Conservation (phyloP, 768 basidiomycete genomes). For the Gautieria morchelliformis region DNA sequence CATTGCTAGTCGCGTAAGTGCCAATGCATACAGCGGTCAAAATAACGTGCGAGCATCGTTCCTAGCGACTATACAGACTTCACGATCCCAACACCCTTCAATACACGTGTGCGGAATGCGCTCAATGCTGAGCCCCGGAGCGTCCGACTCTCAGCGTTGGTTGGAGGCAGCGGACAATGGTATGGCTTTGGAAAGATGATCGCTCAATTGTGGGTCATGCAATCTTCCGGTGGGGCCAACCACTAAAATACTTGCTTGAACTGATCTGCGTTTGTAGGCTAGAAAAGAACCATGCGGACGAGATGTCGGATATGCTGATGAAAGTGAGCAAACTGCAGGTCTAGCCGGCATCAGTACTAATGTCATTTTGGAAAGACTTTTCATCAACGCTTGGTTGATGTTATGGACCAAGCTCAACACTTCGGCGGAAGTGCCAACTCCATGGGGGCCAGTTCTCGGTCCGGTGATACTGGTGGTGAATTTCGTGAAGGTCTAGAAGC, state of each 20-base stretch:
- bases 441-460: constrained; percentile 39
- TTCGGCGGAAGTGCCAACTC: constrained; percentile 63
- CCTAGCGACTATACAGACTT: constrained; percentile 82
- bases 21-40: background rate
- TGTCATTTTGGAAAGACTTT: constrained; percentile 46
- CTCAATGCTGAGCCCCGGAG: constrained; percentile 82
- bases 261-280: constrained; percentile 37
- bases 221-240: background rate
- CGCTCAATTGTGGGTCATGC: constrained; percentile 61
- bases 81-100: constrained; percentile 72
- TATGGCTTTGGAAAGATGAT: constrained; percentile 86
- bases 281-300: constrained; percentile 61
- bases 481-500: constrained; percentile 89
- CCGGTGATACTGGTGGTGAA: constrained; percentile 52
- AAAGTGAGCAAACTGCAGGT: constrained; percentile 32
- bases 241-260: background rate
- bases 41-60: background rate
- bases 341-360: background rate
- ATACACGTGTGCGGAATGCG: constrained; percentile 69
- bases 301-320: constrained; percentile 62
- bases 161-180: constrained; percentile 85
- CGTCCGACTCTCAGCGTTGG: constrained; percentile 72
- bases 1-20: constrained; percentile 67
- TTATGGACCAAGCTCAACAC: constrained; percentile 82
- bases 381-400: constrained; percentile 63